Evolutionary conservation across 2,329 filamentous ascomycete species (phyloP).

Genomic region (Diplocarpon mali): DNA sequence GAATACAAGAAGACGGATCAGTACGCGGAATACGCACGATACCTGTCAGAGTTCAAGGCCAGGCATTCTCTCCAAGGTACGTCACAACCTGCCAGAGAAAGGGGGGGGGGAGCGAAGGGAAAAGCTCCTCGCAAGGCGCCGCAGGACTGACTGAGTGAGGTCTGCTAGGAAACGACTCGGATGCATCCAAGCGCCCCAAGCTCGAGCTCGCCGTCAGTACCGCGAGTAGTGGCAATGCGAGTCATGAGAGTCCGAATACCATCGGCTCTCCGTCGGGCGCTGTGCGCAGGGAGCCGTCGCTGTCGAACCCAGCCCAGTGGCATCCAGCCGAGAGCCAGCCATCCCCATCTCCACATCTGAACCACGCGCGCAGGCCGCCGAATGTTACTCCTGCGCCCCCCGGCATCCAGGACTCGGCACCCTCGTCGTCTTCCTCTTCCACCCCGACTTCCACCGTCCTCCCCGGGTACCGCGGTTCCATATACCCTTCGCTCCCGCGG

Average conservation of each 20-base stretch:
- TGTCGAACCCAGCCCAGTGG: slow-evolving; percentile 18
- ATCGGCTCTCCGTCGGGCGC: slow-evolving; percentile 6
- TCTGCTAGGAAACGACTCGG: slow-evolving; percentile 16
- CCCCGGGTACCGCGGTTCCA: slow-evolving; percentile 27
- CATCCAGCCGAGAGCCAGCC: slow-evolving; percentile 6
- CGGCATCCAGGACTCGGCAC: slow-evolving; percentile 14
- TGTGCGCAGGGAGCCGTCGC: slow-evolving; percentile 13
- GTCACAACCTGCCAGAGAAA: too few species aligned
- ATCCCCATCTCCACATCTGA: too few species aligned
- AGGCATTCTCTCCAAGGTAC: slow-evolving; percentile 40
- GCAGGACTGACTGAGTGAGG: slow-evolving; percentile 2
- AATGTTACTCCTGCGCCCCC: slow-evolving; percentile 2
- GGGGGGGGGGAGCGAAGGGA: too few species aligned
- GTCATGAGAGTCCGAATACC: slow-evolving; percentile 17
- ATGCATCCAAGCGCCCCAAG: slow-evolving; percentile 25
- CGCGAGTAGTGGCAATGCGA: slow-evolving; percentile 19
- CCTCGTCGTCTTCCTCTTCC: too few species aligned
- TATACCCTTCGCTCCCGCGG: slow-evolving; percentile 18
- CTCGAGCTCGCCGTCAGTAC: slow-evolving; percentile 20
- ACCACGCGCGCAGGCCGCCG: too few species aligned
- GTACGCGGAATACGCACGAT: slow-evolving; percentile 58
- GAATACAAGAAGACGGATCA: slow-evolving; percentile 69
- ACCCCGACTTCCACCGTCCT: slow-evolving; percentile 17
- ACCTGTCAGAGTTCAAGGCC: slow-evolving; percentile 67
- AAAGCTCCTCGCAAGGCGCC: neutral